Evolutionary conservation across 2,329 filamentous ascomycete species (phyloP), one percentile per base, ranked within the genome.

Genomic region (Talaromyces sp.): DNA sequence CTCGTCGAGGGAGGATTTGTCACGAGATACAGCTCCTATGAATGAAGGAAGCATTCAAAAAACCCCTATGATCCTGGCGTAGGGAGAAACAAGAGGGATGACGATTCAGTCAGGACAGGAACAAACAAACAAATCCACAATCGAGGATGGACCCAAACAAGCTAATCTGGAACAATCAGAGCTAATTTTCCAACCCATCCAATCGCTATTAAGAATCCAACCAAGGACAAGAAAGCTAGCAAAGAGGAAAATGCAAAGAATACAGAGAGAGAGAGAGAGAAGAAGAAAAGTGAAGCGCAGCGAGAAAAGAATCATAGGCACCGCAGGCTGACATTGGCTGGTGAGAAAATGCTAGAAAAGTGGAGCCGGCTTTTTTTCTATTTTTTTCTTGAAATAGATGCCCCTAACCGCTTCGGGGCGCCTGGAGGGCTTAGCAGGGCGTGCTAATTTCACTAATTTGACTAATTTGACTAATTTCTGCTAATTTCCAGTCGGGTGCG

Each of bases 271-370:
- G 43, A 38, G 31, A 45, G 29, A 43, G 7, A 10, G 40, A 27
- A 38, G 47, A 11, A 53, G 27, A 58, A 58, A 49, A 47, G 54
- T 36, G 61, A 64, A 64, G 40, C 22, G 51, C 5, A n/a, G 49
- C 27, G 22, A 53, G 61, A 63, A 40, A 62, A 63, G 45, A 58
- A 25, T 31, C 29, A 63, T 40, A 56, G 34, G 25, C 22, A 54
- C 29, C 56, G 29, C 43, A 19, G 29, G 19, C 43, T 25, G 45
- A 51, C 47, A 51, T 51, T 51, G 47, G 47, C 47, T 51, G 47
- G 51, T 43, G 29, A 22, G 61, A 58, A 63, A 63, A 63, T 47
- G 51, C 36, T 43, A 63, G 36, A 56, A 61, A 43, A 58, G 61
- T 63, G 61, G 61, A 63, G 38, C 49, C 34, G 3, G 22, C 11